Percentiles rank a stretch among this genome's conserved stretches.
Conservation (phyloP, 169 alveolate genomes). For the Eimeria brunetti region DNA sequence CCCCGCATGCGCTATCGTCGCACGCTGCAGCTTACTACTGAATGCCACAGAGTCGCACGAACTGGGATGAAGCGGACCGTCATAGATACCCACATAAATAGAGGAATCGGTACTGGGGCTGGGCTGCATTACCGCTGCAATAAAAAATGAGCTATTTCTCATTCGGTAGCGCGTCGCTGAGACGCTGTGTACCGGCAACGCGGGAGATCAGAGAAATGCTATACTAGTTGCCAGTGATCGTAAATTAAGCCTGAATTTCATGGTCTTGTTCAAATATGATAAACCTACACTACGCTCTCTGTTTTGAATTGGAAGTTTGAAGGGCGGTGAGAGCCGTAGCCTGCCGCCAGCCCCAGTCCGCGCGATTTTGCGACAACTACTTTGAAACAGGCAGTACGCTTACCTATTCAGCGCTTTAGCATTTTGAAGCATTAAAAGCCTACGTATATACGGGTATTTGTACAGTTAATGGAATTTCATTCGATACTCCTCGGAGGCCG, state of each 20-base stretch:
- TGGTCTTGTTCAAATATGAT: neutral
- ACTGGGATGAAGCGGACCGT: neutral
- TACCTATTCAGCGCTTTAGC: neutral
- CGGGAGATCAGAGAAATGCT: neutral
- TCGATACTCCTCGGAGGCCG: neutral
- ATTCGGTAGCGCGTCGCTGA: neutral
- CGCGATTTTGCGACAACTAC: constrained; percentile 34
- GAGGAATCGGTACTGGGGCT: neutral
- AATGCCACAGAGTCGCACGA: neutral
- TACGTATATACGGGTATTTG: neutral
- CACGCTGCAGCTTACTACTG: too few relatives aligned
- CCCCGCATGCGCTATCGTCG: too few relatives aligned
- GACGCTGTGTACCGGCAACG: neutral
- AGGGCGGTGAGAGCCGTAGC: neutral
- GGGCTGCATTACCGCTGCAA: neutral
- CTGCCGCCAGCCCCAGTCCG: constrained; percentile 43
- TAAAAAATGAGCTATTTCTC: neutral
- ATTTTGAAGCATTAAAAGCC: neutral
- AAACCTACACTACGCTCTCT: too few relatives aligned
- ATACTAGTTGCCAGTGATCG: neutral
- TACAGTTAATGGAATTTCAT: neutral
- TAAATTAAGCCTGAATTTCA: neutral
- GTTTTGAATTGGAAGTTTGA: too few relatives aligned
- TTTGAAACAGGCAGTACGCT: constrained; percentile 10
- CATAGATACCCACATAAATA: neutral